Evolutionary conservation across 352 stramenopile genomes (phyloP), one percentile per base, ranked within the genome.

Genomic region (Phytophthora lateralis): DNA sequence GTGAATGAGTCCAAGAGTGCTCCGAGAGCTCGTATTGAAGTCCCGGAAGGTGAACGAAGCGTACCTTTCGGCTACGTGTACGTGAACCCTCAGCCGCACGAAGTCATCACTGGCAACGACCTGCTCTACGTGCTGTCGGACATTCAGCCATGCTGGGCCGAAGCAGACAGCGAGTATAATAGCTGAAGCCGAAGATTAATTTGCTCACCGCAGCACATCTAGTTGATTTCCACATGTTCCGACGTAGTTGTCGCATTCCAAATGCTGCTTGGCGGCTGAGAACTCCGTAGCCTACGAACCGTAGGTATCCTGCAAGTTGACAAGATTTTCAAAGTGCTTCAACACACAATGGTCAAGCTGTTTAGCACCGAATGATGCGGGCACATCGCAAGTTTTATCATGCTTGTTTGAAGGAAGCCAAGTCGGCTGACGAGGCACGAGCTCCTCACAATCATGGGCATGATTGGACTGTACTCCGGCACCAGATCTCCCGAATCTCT

Each of bases 61-160:
- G 72, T 92, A 12, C 82, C 85, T 0, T 94, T 89, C 35, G 85
- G 85, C 7, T 94, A 90, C 52, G 83, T 91, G 44, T 94, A 91
- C 56, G 80, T 90, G 55, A 94, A 91, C 58, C 85, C 85, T 20
- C 76, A 89, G 41, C 77, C 85, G 11, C 60, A 76, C 20, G 85
- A 94, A 35, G 47, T 89, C 8, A 62, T 94, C 37, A 81, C 76
- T 8, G 82, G 83, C 18, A 90, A 94, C 55, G 85, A 94, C 53
- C 46, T 94, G 57, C 76, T 94, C 15, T 94, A 94, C 50, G 83
- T 94, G 21, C 75, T 94, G 11, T 88, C 81, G 18, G 79, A 88
- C 37, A 91, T 91, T 38, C 85, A 94, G 63, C 85, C 85, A 0
- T 85, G 75, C 44, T 93, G 85, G 82, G 78, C 75, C 7, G 65